phyloP scores from a whole-genome alignment of 208 protist species.

The Kentomonas sorsogonicus region DNA sequence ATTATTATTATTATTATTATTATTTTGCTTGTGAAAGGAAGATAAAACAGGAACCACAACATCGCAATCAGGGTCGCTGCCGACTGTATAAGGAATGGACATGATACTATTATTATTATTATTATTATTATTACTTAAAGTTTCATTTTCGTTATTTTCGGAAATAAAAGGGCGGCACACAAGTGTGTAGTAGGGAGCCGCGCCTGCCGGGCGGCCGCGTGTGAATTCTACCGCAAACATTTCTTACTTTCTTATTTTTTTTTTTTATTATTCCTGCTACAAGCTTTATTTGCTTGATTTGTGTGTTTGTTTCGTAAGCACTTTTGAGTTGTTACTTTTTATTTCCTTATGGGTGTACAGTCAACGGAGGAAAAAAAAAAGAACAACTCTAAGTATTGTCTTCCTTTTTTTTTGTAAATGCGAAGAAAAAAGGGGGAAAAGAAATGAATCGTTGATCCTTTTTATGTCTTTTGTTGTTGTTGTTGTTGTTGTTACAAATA shows the following conservation, averaged over 20 bases:
- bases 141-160: no score
- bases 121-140: no score
- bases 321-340: constrained; percentile 6
- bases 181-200: constrained; percentile 74
- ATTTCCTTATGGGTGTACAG: no score
- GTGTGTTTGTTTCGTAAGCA: no score
- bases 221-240: constrained; percentile 75
- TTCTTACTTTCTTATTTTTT: neutral
- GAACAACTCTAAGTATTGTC: no score
- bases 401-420: neutral
- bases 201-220: constrained; percentile 28
- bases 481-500: neutral
- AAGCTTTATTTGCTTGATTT: no score
- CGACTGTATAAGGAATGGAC: constrained; percentile 65
- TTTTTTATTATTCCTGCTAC: constrained; percentile 4
- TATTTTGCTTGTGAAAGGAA: no score
- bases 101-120: no score
- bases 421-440: constrained; percentile 3
- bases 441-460: neutral
- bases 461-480: neutral
- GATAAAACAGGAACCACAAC: no score
- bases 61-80: constrained; percentile 22
- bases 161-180: no score
- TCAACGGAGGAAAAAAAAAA: constrained; percentile 1
- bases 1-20: no score